A percentile compares a stretch with the other conserved stretches of the same genome.
Conservation (phyloP, 2,329 filamentous ascomycete species). For the Zasmidium citrigriseum region DNA sequence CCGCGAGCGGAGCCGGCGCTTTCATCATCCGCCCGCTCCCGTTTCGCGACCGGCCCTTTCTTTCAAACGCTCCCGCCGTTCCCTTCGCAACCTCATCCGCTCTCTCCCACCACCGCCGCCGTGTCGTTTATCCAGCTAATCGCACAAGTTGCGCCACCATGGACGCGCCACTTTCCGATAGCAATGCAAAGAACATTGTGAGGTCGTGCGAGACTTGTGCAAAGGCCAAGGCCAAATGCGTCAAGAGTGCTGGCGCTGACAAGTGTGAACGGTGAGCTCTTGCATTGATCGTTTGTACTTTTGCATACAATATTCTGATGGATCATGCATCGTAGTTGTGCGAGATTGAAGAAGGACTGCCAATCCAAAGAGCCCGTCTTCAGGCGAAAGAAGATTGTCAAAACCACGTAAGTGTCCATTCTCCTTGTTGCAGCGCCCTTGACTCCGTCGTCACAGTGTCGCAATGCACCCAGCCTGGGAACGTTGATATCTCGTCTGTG, state of each 20-base stretch:
- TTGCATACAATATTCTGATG: neutral
- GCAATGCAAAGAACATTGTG: conserved; percentile 11
- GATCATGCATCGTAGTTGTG: conserved; percentile 24
- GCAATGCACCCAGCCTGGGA: neutral
- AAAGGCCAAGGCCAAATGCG: conserved; percentile 38
- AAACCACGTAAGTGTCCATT: conserved; percentile 30
- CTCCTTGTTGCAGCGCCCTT: neutral
- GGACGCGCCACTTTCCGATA: conserved; percentile 4
- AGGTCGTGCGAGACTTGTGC: conserved; percentile 32
- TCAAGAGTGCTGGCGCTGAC: conserved; percentile 22
- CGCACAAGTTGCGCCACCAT: neutral
- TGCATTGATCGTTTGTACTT: neutral
- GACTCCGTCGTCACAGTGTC: neutral
- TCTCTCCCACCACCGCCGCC: neutral
- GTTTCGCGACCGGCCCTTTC: neutral
- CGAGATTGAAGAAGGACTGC: conserved; percentile 35
- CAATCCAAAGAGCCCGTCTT: conserved; percentile 28
- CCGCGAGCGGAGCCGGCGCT: neutral
- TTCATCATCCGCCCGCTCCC: neutral
- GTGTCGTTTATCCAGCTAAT: neutral
- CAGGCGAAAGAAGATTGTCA: conserved; percentile 28
- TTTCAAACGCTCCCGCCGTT: neutral
- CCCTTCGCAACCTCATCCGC: neutral
- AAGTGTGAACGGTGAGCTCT: conserved; percentile 30
- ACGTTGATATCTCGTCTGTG: neutral